phyloP scores from a whole-genome alignment of 257 asterid species.

The Verbascum thapsus region DNA sequence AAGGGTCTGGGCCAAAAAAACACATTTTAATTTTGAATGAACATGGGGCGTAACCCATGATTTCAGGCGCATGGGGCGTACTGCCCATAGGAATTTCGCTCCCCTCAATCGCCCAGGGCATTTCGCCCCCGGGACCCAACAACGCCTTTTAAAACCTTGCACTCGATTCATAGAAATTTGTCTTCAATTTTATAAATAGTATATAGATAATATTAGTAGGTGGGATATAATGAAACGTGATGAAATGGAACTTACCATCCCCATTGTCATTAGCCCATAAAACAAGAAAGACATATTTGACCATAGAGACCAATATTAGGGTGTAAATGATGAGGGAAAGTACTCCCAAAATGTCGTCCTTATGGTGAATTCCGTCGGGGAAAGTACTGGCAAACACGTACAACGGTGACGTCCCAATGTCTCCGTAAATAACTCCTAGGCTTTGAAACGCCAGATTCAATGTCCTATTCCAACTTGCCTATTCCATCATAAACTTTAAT shows the following conservation, averaged over 20 bases:
- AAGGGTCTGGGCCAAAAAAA: no score
- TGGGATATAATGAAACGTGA: neutral
- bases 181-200: no score
- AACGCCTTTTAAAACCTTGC: no score
- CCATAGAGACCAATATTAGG: constrained; percentile 55
- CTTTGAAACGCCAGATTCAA: constrained; percentile 73
- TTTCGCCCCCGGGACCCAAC: no score
- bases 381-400: constrained; percentile 67
- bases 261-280: constrained; percentile 82
- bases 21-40: no score
- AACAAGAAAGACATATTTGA: constrained; percentile 71
- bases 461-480: constrained; percentile 50
- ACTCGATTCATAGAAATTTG: no score
- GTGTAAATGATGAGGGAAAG: constrained; percentile 77
- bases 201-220: no score
- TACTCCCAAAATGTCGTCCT: constrained; percentile 59
- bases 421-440: constrained; percentile 80
- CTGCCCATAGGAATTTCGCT: no score
- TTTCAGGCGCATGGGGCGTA: no score
- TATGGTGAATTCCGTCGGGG: constrained; percentile 39
- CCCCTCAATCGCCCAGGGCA: no score
- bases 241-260: constrained; percentile 46
- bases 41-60: no score
- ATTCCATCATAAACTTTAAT: no score
- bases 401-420: constrained; percentile 82